Conservation (phyloP, 169 alveolate genomes). For the Cryptosporidium xiaoi region DNA sequence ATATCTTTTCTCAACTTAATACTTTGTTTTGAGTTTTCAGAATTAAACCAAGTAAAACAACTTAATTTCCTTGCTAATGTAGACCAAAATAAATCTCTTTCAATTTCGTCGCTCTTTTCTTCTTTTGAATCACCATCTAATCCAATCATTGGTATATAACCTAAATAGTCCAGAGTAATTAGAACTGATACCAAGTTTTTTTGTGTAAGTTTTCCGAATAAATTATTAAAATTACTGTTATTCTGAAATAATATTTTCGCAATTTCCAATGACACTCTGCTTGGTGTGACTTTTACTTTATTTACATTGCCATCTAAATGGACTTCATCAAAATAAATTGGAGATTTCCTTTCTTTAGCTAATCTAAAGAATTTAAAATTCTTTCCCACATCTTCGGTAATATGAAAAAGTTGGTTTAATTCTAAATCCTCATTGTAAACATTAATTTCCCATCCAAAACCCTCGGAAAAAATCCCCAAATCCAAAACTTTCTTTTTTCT, state of each 20-base stretch:
- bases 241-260: conserved; percentile 54
- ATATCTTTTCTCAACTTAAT: conserved; percentile 23
- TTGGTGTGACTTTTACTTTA: too few species aligned
- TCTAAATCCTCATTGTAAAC: conserved; percentile 29
- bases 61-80: conserved; percentile 67
- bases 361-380: conserved; percentile 34
- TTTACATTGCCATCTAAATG: neutral
- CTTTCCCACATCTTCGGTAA: conserved; percentile 37
- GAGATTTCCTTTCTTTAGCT: conserved; percentile 8
- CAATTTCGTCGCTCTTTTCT: conserved; percentile 11
- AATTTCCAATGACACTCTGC: conserved; percentile 17
- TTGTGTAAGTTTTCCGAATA: conserved; percentile 22
- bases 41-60: conserved; percentile 61
- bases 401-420: conserved; percentile 25
- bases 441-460: conserved; percentile 60
- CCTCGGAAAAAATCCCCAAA: neutral
- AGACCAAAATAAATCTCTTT: conserved; percentile 55
- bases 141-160: conserved; percentile 62
- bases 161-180: conserved; percentile 61
- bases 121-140: neutral
- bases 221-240: conserved; percentile 6
- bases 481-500: neutral
- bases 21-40: conserved; percentile 25
- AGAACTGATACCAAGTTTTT: conserved; percentile 19
- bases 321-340: neutral